Evolutionary conservation across 1,284 basidiomycete genomes (phyloP).

Genomic region (Tilletia horrida): DNA sequence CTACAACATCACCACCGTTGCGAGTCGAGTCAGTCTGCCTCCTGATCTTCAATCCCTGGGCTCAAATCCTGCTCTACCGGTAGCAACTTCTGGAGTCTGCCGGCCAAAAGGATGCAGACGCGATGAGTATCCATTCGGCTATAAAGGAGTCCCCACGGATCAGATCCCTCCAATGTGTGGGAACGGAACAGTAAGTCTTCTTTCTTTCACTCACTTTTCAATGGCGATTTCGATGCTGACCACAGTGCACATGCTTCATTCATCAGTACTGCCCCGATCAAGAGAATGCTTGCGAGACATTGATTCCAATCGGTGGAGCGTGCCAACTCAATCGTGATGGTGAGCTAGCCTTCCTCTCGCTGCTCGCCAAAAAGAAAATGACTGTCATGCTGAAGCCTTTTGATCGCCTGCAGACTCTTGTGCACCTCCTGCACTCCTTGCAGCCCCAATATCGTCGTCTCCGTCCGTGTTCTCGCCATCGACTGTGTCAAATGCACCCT

Average conservation of each 20-base stretch:
- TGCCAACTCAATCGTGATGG: conserved; percentile 87
- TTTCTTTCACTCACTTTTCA: background rate
- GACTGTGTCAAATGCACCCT: no score
- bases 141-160: conserved; percentile 55
- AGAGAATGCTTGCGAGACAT: conserved; percentile 66
- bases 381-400: conserved; percentile 3
- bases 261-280: conserved; percentile 76
- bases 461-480: no score
- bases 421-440: background rate
- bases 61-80: conserved; percentile 2
- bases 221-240: background rate
- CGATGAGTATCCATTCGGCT: conserved; percentile 74
- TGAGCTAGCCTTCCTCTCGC: conserved; percentile 50
- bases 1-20: background rate
- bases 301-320: conserved; percentile 64
- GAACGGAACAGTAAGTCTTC: conserved; percentile 54
- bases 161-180: conserved; percentile 64
- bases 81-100: conserved; percentile 59
- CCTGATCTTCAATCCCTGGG: background rate
- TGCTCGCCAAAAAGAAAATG: no score
- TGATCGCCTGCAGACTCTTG: conserved; percentile 20
- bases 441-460: no score
- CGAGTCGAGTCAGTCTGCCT: background rate
- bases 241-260: no score
- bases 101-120: conserved; percentile 67